Conservation (phyloP, 176 grass and related monocot genomes). For the Phoenix dactylifera region DNA sequence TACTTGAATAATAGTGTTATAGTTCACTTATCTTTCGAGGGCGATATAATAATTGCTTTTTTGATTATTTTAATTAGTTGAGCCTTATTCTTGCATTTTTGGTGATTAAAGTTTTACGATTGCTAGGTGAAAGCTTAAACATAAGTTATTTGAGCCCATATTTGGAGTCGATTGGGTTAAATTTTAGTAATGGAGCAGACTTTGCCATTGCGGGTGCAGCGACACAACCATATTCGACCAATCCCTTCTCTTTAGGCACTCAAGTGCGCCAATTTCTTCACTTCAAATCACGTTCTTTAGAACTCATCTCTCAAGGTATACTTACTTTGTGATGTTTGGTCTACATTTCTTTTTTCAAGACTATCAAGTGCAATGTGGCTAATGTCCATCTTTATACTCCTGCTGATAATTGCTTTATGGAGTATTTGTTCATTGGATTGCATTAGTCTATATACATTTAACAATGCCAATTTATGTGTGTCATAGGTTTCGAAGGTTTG, state of each 20-base stretch:
- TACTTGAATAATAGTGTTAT: no score
- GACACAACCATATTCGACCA: background rate
- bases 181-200: slow-evolving; percentile 43
- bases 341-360: no score
- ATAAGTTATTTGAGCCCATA: slow-evolving; percentile 40
- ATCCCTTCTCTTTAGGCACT: slow-evolving; percentile 25
- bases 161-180: slow-evolving; percentile 41
- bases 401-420: no score
- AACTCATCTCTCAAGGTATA: slow-evolving; percentile 28
- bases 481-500: slow-evolving; percentile 16
- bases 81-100: no score
- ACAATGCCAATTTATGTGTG: background rate
- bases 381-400: no score
- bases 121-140: slow-evolving; percentile 33
- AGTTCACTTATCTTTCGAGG: background rate
- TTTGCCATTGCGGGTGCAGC: slow-evolving; percentile 40
- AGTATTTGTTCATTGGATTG: no score
- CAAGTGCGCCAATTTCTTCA: slow-evolving; percentile 49
- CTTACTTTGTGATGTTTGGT: no score
- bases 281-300: slow-evolving; percentile 41
- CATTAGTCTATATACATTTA: no score
- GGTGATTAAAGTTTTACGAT: no score
- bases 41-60: no score
- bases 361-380: no score
- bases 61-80: no score